These are phyloP conservation scores for Podaxis sp. DNA, from an alignment of 768 basidiomycete genomes.

Conservation along the genomic window DNA sequence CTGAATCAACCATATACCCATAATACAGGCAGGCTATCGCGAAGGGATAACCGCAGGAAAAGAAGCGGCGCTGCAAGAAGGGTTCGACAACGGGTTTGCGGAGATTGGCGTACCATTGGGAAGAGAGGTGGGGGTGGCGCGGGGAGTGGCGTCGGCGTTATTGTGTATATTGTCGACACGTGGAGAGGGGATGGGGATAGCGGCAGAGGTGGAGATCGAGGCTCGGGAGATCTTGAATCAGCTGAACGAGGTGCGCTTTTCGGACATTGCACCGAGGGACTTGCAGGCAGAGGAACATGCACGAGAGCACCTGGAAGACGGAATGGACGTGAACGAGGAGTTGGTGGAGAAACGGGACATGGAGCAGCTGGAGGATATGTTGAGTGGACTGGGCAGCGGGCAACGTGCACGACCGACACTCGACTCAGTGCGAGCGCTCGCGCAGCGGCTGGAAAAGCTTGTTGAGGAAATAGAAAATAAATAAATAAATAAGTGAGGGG, in stretches of 20 bases:
- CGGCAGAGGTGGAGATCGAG: constrained; percentile 27
- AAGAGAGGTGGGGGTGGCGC: constrained; percentile 70
- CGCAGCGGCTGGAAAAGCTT: neutral
- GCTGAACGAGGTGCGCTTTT: constrained; percentile 62
- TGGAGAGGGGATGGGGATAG: constrained; percentile 12
- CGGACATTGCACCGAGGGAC: constrained; percentile 75
- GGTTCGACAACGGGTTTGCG: constrained; percentile 87
- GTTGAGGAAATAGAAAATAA: neutral
- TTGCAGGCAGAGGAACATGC: constrained; percentile 78
- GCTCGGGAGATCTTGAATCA: constrained; percentile 50
- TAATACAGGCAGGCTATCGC: constrained; percentile 81
- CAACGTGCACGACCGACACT: constrained; percentile 30
- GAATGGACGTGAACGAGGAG: constrained; percentile 38
- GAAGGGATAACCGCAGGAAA: constrained; percentile 95
- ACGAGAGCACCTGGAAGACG: constrained; percentile 49
- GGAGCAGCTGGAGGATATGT: constrained; percentile 47
- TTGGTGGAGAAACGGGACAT: constrained; percentile 45
- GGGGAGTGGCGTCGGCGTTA: constrained; percentile 69
- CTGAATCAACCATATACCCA: constrained; percentile 3
- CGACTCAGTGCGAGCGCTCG: neutral
- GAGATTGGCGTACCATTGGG: constrained; percentile 71
- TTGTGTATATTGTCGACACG: constrained; percentile 49
- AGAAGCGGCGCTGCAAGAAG: constrained; percentile 80
- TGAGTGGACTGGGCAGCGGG: constrained; percentile 20
- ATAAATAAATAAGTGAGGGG: constrained; percentile 3